These are phyloP conservation scores for Entonaema liquescens DNA, from an alignment of 495 filamentous ascomycete genomes.

Conservation along the genomic window DNA sequence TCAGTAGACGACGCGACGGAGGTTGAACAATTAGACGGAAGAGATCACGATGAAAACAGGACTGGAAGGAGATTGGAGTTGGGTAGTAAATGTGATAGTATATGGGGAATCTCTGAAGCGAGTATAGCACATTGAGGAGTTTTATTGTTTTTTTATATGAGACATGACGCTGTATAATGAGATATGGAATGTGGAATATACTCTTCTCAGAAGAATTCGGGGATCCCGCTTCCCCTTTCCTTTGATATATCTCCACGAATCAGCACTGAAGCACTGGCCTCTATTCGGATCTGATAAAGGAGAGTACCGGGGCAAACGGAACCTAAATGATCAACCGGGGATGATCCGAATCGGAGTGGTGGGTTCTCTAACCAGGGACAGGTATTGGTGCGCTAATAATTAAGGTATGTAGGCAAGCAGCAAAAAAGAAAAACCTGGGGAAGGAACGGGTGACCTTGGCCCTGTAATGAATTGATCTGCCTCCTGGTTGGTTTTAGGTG, in stretches of 20 bases:
- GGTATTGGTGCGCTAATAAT: conserved; percentile 34
- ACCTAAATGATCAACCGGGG: conserved; percentile 12
- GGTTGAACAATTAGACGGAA: neutral
- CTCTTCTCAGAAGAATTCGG: too few species aligned
- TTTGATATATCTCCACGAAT: neutral
- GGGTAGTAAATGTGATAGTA: conserved; percentile 17
- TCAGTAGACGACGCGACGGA: conserved; percentile 13
- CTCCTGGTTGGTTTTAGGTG: too few species aligned
- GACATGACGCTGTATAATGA: conserved; percentile 1
- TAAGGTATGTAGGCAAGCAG: neutral
- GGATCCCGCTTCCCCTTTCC: too few species aligned
- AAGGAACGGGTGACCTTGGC: conserved; percentile 18
- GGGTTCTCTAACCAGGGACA: neutral
- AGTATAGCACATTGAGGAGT: conserved; percentile 13
- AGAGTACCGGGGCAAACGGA: neutral
- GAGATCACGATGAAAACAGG: neutral
- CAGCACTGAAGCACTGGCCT: neutral
- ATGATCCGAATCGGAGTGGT: conserved; percentile 14
- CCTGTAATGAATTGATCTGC: too few species aligned
- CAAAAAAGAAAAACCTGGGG: conserved; percentile 26
- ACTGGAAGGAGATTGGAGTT: neutral
- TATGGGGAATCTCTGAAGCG: conserved; percentile 24
- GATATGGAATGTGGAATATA: too few species aligned
- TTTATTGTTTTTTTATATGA: neutral
- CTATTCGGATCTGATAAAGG: conserved; percentile 27